These are phyloP conservation scores for Agrocybe chaxingu DNA, from an alignment of 768 basidiomycete genomes.

Conservation along the genomic window DNA sequence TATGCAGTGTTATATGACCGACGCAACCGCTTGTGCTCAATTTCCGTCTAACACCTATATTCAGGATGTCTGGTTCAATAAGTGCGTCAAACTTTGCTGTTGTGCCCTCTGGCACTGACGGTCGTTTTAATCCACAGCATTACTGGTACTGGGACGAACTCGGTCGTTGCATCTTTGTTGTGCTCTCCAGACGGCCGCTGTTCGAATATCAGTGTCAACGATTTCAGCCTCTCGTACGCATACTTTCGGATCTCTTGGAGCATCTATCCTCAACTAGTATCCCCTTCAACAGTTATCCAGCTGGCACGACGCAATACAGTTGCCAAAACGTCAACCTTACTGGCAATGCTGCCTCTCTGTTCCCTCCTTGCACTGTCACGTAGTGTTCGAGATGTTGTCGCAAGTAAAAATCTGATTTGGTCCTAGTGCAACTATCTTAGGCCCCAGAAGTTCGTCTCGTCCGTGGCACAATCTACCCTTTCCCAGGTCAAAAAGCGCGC, in stretches of 20 bases:
- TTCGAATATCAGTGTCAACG: constrained; percentile 43
- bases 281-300: constrained; percentile 27
- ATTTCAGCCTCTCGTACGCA: constrained; percentile 42
- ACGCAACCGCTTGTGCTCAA: constrained; percentile 43
- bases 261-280: not conserved
- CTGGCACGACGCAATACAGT: constrained; percentile 41
- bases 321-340: constrained; percentile 53
- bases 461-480: too few relatives aligned
- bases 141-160: constrained; percentile 52
- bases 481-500: not conserved
- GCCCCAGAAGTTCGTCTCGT: too few relatives aligned
- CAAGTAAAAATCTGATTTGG: too few relatives aligned
- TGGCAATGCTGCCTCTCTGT: constrained; percentile 41
- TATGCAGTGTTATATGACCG: constrained; percentile 45
- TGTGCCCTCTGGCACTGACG: not conserved
- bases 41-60: constrained; percentile 55
- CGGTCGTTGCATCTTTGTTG: constrained; percentile 48
- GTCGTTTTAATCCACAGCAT: constrained; percentile 33
- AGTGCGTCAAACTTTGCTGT: constrained; percentile 25
- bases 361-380: constrained; percentile 35
- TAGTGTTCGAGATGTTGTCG: constrained; percentile 2
- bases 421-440: too few relatives aligned
- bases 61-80: constrained; percentile 54
- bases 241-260: not conserved
- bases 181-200: constrained; percentile 58